Percentiles rank a stretch among this genome's conserved stretches.
phyloP scores from a whole-genome alignment of 2,329 filamentous ascomycete species.

The Blumeria graminis region DNA sequence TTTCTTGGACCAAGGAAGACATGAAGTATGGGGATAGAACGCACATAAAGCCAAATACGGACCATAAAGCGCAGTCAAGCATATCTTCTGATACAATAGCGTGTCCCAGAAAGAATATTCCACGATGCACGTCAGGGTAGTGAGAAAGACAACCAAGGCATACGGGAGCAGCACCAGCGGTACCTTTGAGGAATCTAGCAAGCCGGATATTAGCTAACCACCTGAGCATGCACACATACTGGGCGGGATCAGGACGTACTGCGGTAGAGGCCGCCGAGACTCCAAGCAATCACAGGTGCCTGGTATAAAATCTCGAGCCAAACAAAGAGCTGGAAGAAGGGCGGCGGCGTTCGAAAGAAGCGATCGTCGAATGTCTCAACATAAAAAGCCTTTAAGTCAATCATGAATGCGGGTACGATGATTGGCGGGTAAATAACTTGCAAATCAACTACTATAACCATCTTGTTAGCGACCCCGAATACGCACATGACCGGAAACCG shows the following conservation, averaged over 20 bases:
- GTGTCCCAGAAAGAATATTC: constrained; percentile 34
- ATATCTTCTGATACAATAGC: constrained; percentile 21
- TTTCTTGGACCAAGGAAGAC: background rate
- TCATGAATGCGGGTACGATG: constrained; percentile 25
- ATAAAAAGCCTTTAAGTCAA: constrained; percentile 28
- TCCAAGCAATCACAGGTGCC: constrained; percentile 34
- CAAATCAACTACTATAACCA: constrained; percentile 30
- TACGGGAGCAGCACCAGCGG: constrained; percentile 36
- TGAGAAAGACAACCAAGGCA: constrained; percentile 32
- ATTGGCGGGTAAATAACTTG: constrained; percentile 29
- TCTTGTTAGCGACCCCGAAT: background rate
- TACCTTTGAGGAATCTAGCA: constrained; percentile 27
- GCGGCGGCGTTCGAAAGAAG: constrained; percentile 33
- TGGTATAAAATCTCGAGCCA: constrained; percentile 37
- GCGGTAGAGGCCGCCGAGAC: constrained; percentile 26
- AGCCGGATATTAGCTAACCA: constrained; percentile 1
- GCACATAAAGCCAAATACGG: constrained; percentile 31
- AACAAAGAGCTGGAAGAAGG: constrained; percentile 32
- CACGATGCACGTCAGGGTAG: constrained; percentile 35
- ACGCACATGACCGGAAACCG: no score
- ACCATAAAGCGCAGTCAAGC: constrained; percentile 27
- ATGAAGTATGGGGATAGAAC: constrained; percentile 10
- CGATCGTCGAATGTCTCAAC: constrained; percentile 35
- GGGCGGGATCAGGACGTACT: constrained; percentile 17
- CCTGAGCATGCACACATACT: background rate